These are phyloP conservation scores for Trichoderma cornu-damae DNA, from an alignment of 2,329 filamentous ascomycete species.

Conservation along the genomic window DNA sequence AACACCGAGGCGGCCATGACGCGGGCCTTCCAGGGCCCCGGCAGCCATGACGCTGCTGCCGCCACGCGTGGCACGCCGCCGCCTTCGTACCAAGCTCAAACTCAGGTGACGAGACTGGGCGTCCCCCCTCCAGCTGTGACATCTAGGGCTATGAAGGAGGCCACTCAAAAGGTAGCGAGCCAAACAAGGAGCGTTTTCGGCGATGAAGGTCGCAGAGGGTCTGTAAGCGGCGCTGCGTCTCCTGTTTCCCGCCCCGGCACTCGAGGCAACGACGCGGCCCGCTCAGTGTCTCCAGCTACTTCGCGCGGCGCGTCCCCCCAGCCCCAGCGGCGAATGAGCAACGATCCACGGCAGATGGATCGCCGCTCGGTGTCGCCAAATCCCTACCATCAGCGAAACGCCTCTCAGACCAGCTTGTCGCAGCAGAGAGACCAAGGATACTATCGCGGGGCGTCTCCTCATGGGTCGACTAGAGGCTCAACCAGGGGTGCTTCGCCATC, in stretches of 20 bases:
- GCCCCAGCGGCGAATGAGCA: conserved; percentile 47
- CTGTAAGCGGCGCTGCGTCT: conserved; percentile 28
- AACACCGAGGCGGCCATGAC: conserved; percentile 39
- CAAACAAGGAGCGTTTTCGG: conserved; percentile 78
- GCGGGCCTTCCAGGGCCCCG: conserved; percentile 56
- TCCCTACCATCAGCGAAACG: conserved; percentile 46
- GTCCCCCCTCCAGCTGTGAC: conserved; percentile 90
- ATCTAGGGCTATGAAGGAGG: conserved; percentile 90
- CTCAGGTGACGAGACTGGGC: conserved; percentile 69
- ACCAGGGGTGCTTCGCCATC: conserved; percentile 45
- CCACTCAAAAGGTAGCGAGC: conserved; percentile 79
- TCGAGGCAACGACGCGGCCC: conserved; percentile 53
- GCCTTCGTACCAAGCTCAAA: conserved; percentile 70
- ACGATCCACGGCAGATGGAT: conserved; percentile 40
- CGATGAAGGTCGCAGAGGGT: conserved; percentile 32
- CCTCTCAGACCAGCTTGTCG: conserved; percentile 38
- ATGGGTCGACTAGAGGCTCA: conserved; percentile 42
- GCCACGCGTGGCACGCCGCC: conserved; percentile 72
- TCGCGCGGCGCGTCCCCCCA: conserved; percentile 59
- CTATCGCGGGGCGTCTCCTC: conserved; percentile 49
- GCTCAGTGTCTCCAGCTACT: conserved; percentile 63
- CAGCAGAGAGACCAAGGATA: conserved; percentile 47
- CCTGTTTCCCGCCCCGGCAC: conserved; percentile 53
- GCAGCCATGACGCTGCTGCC: conserved; percentile 42
- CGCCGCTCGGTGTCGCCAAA: conserved; percentile 57